Percentiles rank a stretch among this genome's conserved stretches.
These are phyloP conservation scores for Fagopyrum homotropicum DNA, from an alignment of 148 eudicot species.

Conservation along the genomic window DNA sequence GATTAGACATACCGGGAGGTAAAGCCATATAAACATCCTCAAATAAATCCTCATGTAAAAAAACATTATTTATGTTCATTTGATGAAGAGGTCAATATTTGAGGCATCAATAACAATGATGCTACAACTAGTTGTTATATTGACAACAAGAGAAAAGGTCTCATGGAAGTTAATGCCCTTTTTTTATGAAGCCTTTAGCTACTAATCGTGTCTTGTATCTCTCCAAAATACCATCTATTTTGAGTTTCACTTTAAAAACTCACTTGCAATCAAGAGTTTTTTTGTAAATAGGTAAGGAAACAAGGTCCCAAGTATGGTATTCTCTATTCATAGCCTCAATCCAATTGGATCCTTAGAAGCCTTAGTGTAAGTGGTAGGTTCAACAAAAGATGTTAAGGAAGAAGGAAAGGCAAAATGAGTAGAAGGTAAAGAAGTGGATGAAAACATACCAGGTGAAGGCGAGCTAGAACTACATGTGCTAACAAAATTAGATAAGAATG, in stretches of 20 bases:
- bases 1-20: too few species aligned
- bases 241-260: not conserved
- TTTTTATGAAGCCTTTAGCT: not conserved
- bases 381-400: too few species aligned
- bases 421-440: too few species aligned
- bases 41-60: too few species aligned
- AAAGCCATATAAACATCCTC: too few species aligned
- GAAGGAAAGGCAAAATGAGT: too few species aligned
- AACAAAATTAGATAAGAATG: too few species aligned
- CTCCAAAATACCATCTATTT: not conserved
- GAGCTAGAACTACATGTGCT: too few species aligned
- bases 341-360: not conserved
- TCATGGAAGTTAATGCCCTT: not conserved
- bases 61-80: too few species aligned
- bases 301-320: not conserved
- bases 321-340: not conserved
- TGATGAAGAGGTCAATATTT: too few species aligned
- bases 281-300: not conserved
- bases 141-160: not conserved
- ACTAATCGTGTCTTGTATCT: not conserved
- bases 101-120: too few species aligned
- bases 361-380: not conserved
- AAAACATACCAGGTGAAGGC: too few species aligned
- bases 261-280: not conserved
- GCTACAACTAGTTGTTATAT: not conserved